Base-by-base conservation (phyloP, 805 yeast genomes). In the Maudiozyma serrabonitensis region DNA sequence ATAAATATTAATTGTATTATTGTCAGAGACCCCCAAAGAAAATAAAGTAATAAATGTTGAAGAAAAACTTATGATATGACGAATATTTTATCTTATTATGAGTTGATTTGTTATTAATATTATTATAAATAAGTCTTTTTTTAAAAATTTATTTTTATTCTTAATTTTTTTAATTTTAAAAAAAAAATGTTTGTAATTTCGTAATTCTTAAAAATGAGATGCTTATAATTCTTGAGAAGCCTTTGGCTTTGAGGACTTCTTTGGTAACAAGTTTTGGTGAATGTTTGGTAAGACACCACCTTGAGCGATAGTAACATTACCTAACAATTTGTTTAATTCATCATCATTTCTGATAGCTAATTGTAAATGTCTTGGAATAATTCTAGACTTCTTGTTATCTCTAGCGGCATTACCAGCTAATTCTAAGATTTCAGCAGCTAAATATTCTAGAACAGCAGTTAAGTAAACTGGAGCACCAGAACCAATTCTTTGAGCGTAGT, bases 231-330 rank as follows among this genome's bases (percentile, higher is more conserved):
- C 84, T 72, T 80, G 84, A 65, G 83, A 79, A 67, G 81, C 81
- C 69, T 78, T 78, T 53, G 75, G 68, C 68, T 79, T 79, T 47
- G 76, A 73, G 55, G 82, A 72, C 76, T 82, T 83, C 78, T 84
- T 79, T 72, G 91, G 90, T 67, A 90, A 82, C 72, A 90, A 83
- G 78, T 84, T 83, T 75, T 83, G 88, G 77, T 87, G 96, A 70
- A 89, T 87, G 83, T 88, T 87, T 78, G 97, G 97, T 74, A 90
- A 81, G 64, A 91, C 97, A 87, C 97, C 97, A 84, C 97, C 97
- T 75, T 89, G 95, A 61, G 97, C 96, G 66, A 90, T 91, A 58
- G 96, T 90, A 59, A 91, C 99, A 71, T 88, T 88, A 57, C 84
- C 82, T 59, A 91, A 79, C 65, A 90, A 81, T 74, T 87, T 89